Base-by-base conservation (phyloP, 305 asterid species). In the Solanum hybrid region DNA sequence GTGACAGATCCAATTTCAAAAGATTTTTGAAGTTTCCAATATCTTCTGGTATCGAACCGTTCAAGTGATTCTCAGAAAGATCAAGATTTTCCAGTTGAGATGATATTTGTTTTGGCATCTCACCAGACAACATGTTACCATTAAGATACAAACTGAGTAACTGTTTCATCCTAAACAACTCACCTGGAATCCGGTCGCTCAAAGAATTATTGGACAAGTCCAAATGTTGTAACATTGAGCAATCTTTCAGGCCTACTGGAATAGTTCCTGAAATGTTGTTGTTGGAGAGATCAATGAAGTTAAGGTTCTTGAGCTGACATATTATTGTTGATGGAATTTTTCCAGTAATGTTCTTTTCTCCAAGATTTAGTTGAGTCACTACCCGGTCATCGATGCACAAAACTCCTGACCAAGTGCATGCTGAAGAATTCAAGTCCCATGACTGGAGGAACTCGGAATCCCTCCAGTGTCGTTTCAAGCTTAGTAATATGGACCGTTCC, bases 21-120 rank as follows among this genome's bases (percentile, higher is more conserved):
- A 88, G 92, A 17, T 35, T 88, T 88, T 60, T 5, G 27, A 32
- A 32, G 34, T 32, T 32, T 32, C 34, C 34, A 32, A 32, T 71
- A 34, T 34, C 35, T 34, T 34, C 35, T 34, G 35, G 35, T 34
- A 34, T 34, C 35, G 35, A 34, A 34, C 35, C 35, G 35, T 34
- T 34, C 37, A 35, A 35, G 37, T 35, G 37, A 6, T 35, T 35
- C 37, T 90, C 1, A 80, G 66, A 80, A 5, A 38, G 24, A 72
- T 76, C 17, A 27, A 29, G 35, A 42, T 5, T 1, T 29, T 84
- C 4, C 75, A 84, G 72, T 42, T 84, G 24, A 4, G 37, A 84
- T 22, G 27, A 93, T 11, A 94, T 92, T 86, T 96, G 92, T 35
- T 91, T 90, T 0, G 98, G 98, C 80, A 96, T 46, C 51, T 89